Evolutionary conservation across 2,329 filamentous ascomycete species (phyloP).

Genomic region (Didymellaceae sp.): DNA sequence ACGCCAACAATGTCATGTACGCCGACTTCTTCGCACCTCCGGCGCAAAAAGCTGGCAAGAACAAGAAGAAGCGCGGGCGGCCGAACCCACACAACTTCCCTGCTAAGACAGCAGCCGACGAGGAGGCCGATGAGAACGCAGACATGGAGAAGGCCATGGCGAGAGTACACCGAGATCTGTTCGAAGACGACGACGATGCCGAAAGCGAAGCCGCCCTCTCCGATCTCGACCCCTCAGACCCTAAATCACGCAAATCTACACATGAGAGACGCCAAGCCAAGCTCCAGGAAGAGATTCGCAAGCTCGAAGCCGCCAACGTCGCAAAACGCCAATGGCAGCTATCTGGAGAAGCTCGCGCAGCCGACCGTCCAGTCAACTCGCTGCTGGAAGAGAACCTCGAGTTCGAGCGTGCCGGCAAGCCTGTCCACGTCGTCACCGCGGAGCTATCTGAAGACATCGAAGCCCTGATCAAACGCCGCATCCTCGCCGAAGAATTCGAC

Average conservation of each 20-base stretch:
- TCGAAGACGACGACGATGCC: slow-evolving; percentile 74
- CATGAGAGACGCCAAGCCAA: slow-evolving; percentile 88
- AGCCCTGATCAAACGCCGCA: slow-evolving; percentile 90
- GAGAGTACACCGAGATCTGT: slow-evolving; percentile 86
- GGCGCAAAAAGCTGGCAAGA: slow-evolving; percentile 70
- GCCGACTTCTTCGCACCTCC: slow-evolving; percentile 93
- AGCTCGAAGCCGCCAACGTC: slow-evolving; percentile 86
- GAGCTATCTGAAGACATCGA: slow-evolving; percentile 92
- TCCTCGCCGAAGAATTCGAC: slow-evolving; percentile 88
- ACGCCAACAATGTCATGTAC: slow-evolving; percentile 90
- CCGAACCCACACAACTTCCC: slow-evolving; percentile 62
- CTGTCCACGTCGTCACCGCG: slow-evolving; percentile 89
- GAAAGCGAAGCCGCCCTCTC: slow-evolving; percentile 64
- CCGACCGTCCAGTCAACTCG: slow-evolving; percentile 86
- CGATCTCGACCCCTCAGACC: slow-evolving; percentile 68
- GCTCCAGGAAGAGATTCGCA: slow-evolving; percentile 86
- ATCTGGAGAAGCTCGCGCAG: slow-evolving; percentile 82
- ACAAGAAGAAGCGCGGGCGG: slow-evolving; percentile 60
- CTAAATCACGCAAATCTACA: slow-evolving; percentile 76
- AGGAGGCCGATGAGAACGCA: slow-evolving; percentile 50
- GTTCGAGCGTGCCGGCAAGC: slow-evolving; percentile 94
- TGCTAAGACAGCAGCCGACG: slow-evolving; percentile 28
- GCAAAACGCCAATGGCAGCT: slow-evolving; percentile 91
- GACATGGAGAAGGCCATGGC: slow-evolving; percentile 85
- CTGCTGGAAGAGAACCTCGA: slow-evolving; percentile 93